Evolutionary conservation across 306 rosid species (phyloP).

Genomic region (Adenanthera pavonina): DNA sequence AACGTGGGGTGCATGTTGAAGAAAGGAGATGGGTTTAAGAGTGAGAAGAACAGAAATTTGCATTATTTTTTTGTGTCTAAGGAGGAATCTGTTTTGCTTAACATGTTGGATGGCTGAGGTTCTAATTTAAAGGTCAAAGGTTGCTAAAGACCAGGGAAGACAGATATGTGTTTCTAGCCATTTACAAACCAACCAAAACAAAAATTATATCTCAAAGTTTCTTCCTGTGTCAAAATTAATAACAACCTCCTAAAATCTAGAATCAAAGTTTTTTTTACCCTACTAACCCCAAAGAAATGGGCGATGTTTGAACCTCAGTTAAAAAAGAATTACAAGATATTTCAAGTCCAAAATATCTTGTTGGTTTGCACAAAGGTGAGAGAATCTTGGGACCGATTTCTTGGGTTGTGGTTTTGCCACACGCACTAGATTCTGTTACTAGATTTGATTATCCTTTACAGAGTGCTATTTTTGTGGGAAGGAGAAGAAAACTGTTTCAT

Average conservation of each 20-base stretch:
- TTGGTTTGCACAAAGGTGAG: constrained; percentile 7
- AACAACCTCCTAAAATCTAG: background rate
- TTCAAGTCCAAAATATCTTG: constrained; percentile 10
- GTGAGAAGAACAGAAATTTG: constrained; percentile 38
- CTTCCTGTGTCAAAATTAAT: background rate
- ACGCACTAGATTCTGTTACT: constrained; percentile 33
- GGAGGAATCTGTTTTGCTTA: constrained; percentile 24
- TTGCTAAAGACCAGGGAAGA: constrained; percentile 52
- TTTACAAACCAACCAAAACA: background rate
- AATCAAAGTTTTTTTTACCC: background rate
- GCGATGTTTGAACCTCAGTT: constrained; percentile 6
- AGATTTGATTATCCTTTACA: constrained; percentile 36
- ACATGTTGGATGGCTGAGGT: constrained; percentile 60
- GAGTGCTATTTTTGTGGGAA: constrained; percentile 25
- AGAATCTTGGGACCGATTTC: constrained; percentile 3
- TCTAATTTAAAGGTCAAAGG: constrained; percentile 61
- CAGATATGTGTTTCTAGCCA: constrained; percentile 46
- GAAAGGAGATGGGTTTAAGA: constrained; percentile 41
- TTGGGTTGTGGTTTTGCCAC: constrained; percentile 19
- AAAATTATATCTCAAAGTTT: background rate
- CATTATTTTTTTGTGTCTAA: constrained; percentile 22
- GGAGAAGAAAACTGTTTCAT: background rate
- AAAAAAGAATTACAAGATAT: constrained; percentile 2
- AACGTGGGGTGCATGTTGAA: constrained; percentile 90
- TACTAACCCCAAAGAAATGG: background rate